These are phyloP conservation scores for Aspergillus kassunensis DNA, from an alignment of 495 filamentous ascomycete genomes.

Conservation along the genomic window DNA sequence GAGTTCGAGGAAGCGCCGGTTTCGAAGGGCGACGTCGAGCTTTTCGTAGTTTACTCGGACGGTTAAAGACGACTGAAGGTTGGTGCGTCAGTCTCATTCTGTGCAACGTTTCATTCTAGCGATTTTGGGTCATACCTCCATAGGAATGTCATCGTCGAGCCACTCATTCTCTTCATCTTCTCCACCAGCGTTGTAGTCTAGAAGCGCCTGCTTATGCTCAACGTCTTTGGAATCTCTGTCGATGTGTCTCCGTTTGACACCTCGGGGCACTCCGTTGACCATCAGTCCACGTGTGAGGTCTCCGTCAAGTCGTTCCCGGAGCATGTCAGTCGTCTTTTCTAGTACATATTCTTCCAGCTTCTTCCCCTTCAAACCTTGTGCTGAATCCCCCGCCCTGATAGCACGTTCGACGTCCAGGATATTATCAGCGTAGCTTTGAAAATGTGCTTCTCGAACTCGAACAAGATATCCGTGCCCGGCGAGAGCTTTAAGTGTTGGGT, in stretches of 20 bases:
- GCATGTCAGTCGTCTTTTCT: conserved; percentile 27
- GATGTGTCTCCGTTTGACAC: conserved; percentile 30
- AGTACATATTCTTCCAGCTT: conserved; percentile 53
- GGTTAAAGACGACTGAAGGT: conserved; percentile 52
- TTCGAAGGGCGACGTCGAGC: conserved; percentile 75
- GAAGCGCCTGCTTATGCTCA: conserved; percentile 14
- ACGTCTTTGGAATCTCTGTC: conserved; percentile 11
- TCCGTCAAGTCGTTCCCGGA: conserved; percentile 30
- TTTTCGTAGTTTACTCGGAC: conserved; percentile 85
- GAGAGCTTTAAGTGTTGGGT: conserved; percentile 42
- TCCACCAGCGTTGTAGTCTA: conserved; percentile 27
- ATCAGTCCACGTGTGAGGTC: conserved; percentile 33
- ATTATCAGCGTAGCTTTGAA: conserved; percentile 51
- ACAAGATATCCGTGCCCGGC: conserved; percentile 47
- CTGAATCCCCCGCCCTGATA: conserved; percentile 31
- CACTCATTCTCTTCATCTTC: conserved; percentile 37
- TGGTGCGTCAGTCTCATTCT: conserved; percentile 1
- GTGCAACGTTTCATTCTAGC: neutral
- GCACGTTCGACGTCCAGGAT: conserved; percentile 42
- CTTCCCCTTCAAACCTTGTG: conserved; percentile 51
- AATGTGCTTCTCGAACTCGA: conserved; percentile 45
- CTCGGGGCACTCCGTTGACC: conserved; percentile 37
- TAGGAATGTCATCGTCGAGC: conserved; percentile 39
- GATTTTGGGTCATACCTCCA: conserved; percentile 33
- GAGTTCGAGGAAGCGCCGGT: conserved; percentile 63